Conservation (phyloP, 2,329 filamentous ascomycete genomes). For the Pyrenophora seminiperda region DNA sequence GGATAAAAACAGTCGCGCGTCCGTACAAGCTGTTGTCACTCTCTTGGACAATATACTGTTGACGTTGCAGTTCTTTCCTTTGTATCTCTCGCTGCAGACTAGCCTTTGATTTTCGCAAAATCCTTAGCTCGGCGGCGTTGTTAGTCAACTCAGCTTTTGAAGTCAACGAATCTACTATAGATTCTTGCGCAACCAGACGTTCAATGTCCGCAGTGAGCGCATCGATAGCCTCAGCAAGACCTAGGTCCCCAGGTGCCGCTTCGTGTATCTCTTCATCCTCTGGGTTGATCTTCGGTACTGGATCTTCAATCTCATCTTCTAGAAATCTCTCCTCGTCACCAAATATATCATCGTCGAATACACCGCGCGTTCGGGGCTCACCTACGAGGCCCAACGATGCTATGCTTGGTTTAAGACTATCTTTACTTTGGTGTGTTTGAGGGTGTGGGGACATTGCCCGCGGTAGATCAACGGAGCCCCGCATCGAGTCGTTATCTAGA, state of each 20-base stretch:
- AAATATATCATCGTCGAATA: constrained; percentile 93
- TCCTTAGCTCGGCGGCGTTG: constrained; percentile 90
- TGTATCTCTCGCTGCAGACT: constrained; percentile 91
- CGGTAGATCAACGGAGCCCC: constrained; percentile 65
- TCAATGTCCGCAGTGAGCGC: constrained; percentile 89
- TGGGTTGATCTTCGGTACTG: constrained; percentile 63
- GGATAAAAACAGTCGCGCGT: constrained; percentile 85
- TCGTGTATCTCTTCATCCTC: constrained; percentile 86
- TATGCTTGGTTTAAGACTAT: constrained; percentile 76
- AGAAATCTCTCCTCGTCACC: constrained; percentile 85
- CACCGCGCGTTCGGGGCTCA: constrained; percentile 82
- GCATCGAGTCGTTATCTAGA: constrained; percentile 65
- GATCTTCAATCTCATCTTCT: constrained; percentile 83
- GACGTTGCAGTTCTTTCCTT: constrained; percentile 91
- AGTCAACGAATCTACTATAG: constrained; percentile 87
- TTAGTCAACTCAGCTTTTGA: constrained; percentile 96
- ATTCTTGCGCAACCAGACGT: constrained; percentile 82
- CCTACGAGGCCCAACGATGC: constrained; percentile 90
- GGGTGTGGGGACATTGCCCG: constrained; percentile 50
- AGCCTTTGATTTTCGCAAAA: constrained; percentile 89
- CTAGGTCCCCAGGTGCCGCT: constrained; percentile 91
- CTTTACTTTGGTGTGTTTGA: constrained; percentile 45
- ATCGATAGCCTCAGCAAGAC: constrained; percentile 89
- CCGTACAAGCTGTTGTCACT: constrained; percentile 97
- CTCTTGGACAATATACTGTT: constrained; percentile 96